phyloP scores from a whole-genome alignment of 345 rosid species.

The Chamaenerion angustifolium region DNA sequence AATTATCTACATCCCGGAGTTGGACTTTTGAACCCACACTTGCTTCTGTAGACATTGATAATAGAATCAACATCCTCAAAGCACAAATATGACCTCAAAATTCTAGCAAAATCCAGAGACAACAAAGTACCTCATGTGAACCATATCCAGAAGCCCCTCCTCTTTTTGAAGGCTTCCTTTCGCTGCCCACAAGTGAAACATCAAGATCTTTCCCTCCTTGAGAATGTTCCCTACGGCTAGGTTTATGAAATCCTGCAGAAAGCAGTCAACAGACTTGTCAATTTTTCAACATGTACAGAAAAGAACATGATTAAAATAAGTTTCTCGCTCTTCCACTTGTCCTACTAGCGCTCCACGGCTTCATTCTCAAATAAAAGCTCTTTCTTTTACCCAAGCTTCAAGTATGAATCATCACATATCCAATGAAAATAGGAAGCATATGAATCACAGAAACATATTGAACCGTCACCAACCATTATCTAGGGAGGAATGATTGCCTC shows the following conservation, averaged over 20 bases:
- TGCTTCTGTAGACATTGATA: conserved; percentile 27
- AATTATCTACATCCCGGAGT: conserved; percentile 20
- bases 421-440: background rate
- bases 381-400: background rate
- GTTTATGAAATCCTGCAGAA: conserved; percentile 10
- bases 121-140: conserved; percentile 25
- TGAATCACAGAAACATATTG: background rate
- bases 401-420: background rate
- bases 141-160: conserved; percentile 24
- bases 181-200: conserved; percentile 5
- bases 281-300: background rate
- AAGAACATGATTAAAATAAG: background rate
- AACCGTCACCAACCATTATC: conserved; percentile 29
- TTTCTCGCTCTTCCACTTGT: too few species aligned
- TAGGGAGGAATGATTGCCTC: conserved; percentile 14
- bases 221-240: conserved; percentile 4
- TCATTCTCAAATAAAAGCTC: too few species aligned
- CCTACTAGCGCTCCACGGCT: too few species aligned
- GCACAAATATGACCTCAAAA: background rate
- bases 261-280: background rate
- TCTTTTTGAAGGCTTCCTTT: conserved; percentile 20
- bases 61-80: background rate
- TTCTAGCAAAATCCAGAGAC: background rate
- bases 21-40: conserved; percentile 42
- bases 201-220: conserved; percentile 5